Base-by-base conservation (phyloP, 2,329 filamentous ascomycete genomes). In the Penicillium griseofulvum region DNA sequence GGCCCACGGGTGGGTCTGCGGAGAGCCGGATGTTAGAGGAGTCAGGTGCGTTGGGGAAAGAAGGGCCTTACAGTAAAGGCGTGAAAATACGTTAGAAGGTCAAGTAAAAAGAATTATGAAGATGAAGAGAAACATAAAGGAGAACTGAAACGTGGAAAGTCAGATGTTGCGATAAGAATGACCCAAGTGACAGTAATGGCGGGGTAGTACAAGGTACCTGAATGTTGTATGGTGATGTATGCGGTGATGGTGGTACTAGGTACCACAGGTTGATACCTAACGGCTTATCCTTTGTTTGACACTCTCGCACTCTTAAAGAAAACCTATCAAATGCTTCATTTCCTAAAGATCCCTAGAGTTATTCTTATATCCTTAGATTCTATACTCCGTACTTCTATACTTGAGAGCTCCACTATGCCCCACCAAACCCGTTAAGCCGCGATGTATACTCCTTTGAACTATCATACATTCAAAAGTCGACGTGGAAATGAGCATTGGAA, bases 1-100 rank as follows among this genome's bases (percentile, higher is more conserved):
- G 52, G 31, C 29, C 29, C 29, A 33, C 49, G 45, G 41, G 52
- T 54, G 52, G 52, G 52, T 54, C 52, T 55, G 52, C 52, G 52
- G 55, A 45, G 52, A 45, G 41, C 22, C 42, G 31, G 42, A 47
- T 46, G 41, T 54, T 28, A 50, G 48, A 28, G 41, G 14, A 16
- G 29, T 50, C 49, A 31, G 42, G 48, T 38, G 47, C 38, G 33
- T 41, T 29, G 39, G 19, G 24, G 49, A 47, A 33, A 43, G 44
- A 41, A 53, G 36, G 37, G 33, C 28, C 10, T n/a, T 12, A 17
- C n/a, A 26, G n/a, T 16, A 17, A 14, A 22, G 10, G 14, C 1
- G 16, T 49, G 36, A 42, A 33, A 33, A 24, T 22, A 22, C 1
- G 4, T 12, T 24, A 17, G 9, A 31, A 47, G 9, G 14, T 24